Conservation (phyloP, 2,329 filamentous ascomycete species). For the Zymoseptoria crescenta region DNA sequence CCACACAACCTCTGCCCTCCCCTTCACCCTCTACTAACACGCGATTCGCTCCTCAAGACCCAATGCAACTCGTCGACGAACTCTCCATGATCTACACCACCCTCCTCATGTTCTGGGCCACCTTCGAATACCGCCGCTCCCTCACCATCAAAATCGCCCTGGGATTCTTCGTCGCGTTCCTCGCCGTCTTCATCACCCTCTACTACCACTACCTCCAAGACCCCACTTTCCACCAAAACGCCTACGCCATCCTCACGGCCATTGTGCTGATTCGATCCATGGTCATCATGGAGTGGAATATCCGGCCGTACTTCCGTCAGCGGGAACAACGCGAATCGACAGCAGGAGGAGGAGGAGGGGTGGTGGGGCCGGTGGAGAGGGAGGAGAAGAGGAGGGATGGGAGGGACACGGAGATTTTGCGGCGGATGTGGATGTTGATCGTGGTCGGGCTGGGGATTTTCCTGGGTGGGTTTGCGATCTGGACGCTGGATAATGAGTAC, state of each 20-base stretch:
- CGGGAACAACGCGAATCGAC: too few relatives aligned
- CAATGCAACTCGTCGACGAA: conserved; percentile 64
- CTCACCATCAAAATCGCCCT: conserved; percentile 45
- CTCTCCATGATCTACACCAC: conserved; percentile 67
- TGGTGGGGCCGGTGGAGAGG: conserved; percentile 23
- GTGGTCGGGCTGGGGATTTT: conserved; percentile 61
- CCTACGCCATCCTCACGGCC: conserved; percentile 64
- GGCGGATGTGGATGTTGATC: conserved; percentile 71
- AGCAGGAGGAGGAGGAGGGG: conserved; percentile 23
- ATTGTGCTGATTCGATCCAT: conserved; percentile 65
- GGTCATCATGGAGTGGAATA: conserved; percentile 64
- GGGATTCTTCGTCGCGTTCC: conserved; percentile 47
- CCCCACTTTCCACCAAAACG: conserved; percentile 73
- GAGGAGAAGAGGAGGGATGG: conserved; percentile 44
- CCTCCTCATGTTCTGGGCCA: conserved; percentile 63
- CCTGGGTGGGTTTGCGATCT: conserved; percentile 65
- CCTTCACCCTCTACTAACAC: background rate
- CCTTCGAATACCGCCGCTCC: conserved; percentile 62
- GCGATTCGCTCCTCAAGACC: conserved; percentile 39
- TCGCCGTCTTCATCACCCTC: conserved; percentile 61
- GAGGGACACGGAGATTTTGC: conserved; percentile 51
- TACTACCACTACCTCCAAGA: conserved; percentile 78
- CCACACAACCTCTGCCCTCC: too few relatives aligned
- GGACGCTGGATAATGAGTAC: conserved; percentile 72
- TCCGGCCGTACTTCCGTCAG: conserved; percentile 48